Evolutionary conservation across 768 basidiomycete species (phyloP).

Genomic region (Lyophyllum shimeji): DNA sequence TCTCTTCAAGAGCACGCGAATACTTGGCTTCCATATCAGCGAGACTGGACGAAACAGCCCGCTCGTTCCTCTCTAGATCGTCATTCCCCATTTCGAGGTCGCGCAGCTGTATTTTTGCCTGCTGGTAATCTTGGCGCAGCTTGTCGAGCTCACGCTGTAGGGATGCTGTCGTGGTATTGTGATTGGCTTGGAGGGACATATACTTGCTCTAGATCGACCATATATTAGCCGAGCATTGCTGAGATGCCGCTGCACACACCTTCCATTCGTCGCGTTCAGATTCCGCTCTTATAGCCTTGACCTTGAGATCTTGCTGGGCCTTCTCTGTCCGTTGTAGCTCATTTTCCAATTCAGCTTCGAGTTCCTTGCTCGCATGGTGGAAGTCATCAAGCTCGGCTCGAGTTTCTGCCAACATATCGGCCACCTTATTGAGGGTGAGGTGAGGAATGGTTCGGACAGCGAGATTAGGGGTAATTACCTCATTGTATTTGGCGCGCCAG

Average conservation of each 20-base stretch:
- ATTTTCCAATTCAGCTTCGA: conserved; percentile 90
- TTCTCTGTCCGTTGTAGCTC: conserved; percentile 89
- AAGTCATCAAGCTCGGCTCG: conserved; percentile 86
- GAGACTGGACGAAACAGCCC: conserved; percentile 80
- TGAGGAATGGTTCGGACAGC: neutral
- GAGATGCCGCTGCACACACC: conserved; percentile 43
- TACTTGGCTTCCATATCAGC: conserved; percentile 88
- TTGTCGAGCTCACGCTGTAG: conserved; percentile 91
- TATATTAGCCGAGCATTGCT: conserved; percentile 3
- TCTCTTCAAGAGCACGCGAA: conserved; percentile 90
- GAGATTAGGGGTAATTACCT: conserved; percentile 34
- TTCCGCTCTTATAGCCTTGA: conserved; percentile 70
- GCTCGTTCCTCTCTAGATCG: conserved; percentile 92
- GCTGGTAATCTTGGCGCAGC: conserved; percentile 72
- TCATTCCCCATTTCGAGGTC: conserved; percentile 98
- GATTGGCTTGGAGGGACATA: conserved; percentile 83
- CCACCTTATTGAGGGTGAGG: conserved; percentile 41
- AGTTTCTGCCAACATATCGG: conserved; percentile 83
- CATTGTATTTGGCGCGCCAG: conserved; percentile 80
- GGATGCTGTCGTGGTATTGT: conserved; percentile 88
- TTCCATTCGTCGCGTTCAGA: conserved; percentile 90
- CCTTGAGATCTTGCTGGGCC: conserved; percentile 75
- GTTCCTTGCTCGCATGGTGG: conserved; percentile 83
- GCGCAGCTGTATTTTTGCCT: conserved; percentile 69
- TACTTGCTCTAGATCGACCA: conserved; percentile 62